These are phyloP conservation scores for Aschersonia sp. DNA, from an alignment of 2,329 filamentous ascomycete genomes.

Conservation along the genomic window DNA sequence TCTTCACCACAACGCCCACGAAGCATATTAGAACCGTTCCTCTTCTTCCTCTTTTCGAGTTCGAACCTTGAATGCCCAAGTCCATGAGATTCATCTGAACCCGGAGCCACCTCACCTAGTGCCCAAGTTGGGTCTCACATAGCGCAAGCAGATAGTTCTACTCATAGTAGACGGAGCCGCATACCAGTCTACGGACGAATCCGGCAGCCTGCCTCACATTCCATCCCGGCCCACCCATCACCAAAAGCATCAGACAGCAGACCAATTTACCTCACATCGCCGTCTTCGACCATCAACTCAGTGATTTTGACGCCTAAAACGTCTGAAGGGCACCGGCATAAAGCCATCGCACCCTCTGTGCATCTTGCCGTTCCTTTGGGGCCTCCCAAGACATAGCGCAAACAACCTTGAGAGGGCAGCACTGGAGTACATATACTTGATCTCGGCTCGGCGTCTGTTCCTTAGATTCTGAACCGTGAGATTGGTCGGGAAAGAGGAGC, in stretches of 20 bases:
- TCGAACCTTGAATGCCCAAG: not conserved
- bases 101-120: not conserved
- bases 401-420: not conserved
- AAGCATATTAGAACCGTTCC: not conserved
- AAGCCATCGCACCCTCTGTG: not conserved
- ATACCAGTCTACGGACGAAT: slow-evolving; percentile 4
- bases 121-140: not conserved
- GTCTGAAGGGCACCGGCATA: not conserved
- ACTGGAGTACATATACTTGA: not conserved
- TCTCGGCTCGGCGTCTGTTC: not conserved
- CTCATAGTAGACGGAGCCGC: slow-evolving; percentile 1
- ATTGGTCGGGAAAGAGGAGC: not conserved
- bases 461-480: not conserved
- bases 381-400: not conserved
- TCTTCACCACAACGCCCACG: not conserved
- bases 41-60: not conserved
- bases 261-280: not conserved
- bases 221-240: not conserved
- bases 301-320: not conserved
- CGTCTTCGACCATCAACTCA: not conserved
- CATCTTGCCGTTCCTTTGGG: not conserved
- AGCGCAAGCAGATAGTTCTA: slow-evolving; percentile 3
- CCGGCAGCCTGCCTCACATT: slow-evolving; percentile 3
- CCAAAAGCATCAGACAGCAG: slow-evolving; percentile 1
- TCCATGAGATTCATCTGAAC: not conserved